These are phyloP conservation scores for Stephania cephalantha DNA, from an alignment of 164 flowering plant genomes.

Conservation along the genomic window DNA sequence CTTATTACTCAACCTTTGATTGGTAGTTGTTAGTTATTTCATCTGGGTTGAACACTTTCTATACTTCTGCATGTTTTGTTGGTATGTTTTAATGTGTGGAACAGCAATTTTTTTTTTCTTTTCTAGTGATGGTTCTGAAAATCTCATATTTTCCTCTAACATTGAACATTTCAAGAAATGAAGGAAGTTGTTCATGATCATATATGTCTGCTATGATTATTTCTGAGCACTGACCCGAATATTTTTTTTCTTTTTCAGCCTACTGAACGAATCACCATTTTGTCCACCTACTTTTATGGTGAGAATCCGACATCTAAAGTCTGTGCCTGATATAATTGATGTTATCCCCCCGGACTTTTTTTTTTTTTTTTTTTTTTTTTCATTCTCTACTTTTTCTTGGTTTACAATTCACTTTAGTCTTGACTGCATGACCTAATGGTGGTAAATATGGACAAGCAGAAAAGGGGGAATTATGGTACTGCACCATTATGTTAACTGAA, in stretches of 20 bases:
- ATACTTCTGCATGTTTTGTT: neutral
- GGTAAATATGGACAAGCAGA: neutral
- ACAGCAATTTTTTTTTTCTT: neutral
- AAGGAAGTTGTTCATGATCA: neutral
- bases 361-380: neutral
- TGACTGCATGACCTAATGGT: slow-evolving; percentile 1
- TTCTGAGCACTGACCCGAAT: slow-evolving; percentile 7
- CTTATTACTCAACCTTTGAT: no score
- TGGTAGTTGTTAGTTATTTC: neutral
- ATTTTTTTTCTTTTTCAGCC: slow-evolving; percentile 50
- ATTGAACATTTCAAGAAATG: neutral
- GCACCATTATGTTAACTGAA: neutral
- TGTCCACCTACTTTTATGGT: slow-evolving; percentile 91
- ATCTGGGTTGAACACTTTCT: neutral
- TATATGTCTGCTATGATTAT: neutral
- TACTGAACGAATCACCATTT: slow-evolving; percentile 71
- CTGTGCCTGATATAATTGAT: neutral
- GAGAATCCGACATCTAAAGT: slow-evolving; percentile 21
- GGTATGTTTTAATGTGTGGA: neutral
- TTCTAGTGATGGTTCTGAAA: neutral
- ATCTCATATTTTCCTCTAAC: neutral
- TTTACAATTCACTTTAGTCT: neutral
- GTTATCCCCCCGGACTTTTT: neutral
- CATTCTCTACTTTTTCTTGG: neutral
- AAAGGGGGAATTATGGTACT: neutral